These are phyloP conservation scores for Wickerhamia fluorescens DNA, from an alignment of 805 yeast genomes.

Conservation along the genomic window DNA sequence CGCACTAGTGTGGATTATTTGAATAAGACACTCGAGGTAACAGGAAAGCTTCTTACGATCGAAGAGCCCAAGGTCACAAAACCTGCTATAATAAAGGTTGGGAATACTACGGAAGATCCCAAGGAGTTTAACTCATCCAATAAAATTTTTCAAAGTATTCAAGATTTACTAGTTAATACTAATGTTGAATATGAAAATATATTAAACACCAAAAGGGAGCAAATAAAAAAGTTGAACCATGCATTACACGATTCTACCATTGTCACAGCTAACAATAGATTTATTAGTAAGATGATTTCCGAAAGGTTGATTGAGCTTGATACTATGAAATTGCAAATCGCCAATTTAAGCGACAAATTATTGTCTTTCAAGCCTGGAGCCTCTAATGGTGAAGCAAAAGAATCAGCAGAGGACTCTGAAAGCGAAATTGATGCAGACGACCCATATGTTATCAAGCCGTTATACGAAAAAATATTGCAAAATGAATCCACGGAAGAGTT, in stretches of 20 bases:
- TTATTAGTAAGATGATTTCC: conserved; percentile 26
- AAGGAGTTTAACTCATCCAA: conserved; percentile 17
- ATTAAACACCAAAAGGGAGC: conserved; percentile 27
- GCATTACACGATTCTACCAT: conserved; percentile 34
- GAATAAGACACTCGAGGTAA: conserved; percentile 13
- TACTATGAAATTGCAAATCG: conserved; percentile 41
- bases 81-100: conserved; percentile 4
- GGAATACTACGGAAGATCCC: neutral
- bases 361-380: conserved; percentile 16
- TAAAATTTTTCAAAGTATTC: conserved; percentile 32
- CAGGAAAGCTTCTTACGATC: conserved; percentile 6
- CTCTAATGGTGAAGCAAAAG: too few relatives aligned
- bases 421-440: conserved; percentile 74
- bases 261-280: conserved; percentile 37
- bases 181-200: conserved; percentile 33
- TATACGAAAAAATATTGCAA: conserved; percentile 45
- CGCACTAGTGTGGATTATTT: conserved; percentile 28
- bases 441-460: conserved; percentile 68
- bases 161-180: conserved; percentile 29
- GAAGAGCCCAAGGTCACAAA: conserved; percentile 7
- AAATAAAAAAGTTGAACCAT: conserved; percentile 27
- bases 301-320: conserved; percentile 38
- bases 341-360: conserved; percentile 33
- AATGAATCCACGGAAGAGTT: conserved; percentile 19
- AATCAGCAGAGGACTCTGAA: conserved; percentile 35